phyloP scores from a whole-genome alignment of 805 yeast species.

The Saturnispora diversa region DNA sequence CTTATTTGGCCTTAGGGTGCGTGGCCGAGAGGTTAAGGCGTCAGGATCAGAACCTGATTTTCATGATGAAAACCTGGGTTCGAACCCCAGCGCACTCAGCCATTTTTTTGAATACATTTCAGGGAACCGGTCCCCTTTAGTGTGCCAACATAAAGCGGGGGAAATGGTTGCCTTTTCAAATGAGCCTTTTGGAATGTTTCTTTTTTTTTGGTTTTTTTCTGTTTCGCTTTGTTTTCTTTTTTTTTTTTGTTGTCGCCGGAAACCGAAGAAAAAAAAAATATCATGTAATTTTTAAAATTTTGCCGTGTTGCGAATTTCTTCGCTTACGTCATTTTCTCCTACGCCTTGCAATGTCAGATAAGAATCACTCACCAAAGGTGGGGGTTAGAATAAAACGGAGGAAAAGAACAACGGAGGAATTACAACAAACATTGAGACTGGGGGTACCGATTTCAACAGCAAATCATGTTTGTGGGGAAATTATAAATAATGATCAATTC shows the following conservation, averaged over 20 bases:
- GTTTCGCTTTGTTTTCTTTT: no score
- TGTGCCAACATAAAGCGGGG: no score
- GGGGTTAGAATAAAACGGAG: slow-evolving; percentile 1
- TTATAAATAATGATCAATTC: neutral
- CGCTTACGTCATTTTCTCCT: no score
- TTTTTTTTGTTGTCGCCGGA: no score
- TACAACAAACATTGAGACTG: neutral
- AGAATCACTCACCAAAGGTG: neutral
- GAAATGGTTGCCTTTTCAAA: no score
- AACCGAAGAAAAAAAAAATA: no score
- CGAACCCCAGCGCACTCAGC: slow-evolving; percentile 20
- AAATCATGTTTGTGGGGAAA: slow-evolving; percentile 1
- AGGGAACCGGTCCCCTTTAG: neutral
- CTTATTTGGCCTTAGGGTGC: slow-evolving; percentile 15
- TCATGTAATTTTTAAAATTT: no score
- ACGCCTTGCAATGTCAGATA: no score
- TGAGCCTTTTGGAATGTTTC: no score
- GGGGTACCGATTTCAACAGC: neutral
- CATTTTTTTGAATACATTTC: neutral
- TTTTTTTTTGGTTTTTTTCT: no score
- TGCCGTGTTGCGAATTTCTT: no score
- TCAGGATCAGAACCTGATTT: slow-evolving; percentile 22
- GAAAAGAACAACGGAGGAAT: neutral
- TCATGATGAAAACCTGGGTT: slow-evolving; percentile 20
- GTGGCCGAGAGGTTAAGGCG: slow-evolving; percentile 22